phyloP scores from a whole-genome alignment of 2,329 filamentous ascomycete species.

The Macrophomina tecta region DNA sequence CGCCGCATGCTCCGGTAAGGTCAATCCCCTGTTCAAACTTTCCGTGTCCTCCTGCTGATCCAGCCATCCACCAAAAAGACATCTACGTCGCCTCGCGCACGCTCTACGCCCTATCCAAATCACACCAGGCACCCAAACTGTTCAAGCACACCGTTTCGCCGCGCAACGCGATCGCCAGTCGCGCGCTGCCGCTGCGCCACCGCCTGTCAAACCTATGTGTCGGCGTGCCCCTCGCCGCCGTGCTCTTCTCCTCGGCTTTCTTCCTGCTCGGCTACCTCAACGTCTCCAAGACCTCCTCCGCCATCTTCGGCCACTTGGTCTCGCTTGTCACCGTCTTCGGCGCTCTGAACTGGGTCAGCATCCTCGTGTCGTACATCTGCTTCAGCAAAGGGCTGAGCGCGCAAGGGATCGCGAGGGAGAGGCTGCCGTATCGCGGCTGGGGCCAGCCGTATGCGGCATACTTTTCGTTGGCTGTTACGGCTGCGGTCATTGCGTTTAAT shows the following conservation, averaged over 20 bases:
- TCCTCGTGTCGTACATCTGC: slow-evolving; percentile 49
- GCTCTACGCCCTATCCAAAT: slow-evolving; percentile 49
- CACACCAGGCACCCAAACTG: slow-evolving; percentile 48
- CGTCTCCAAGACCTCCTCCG: slow-evolving; percentile 42
- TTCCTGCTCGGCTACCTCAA: slow-evolving; percentile 51
- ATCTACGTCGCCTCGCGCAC: slow-evolving; percentile 51
- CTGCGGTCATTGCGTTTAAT: slow-evolving; percentile 32
- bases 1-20: slow-evolving; percentile 56
- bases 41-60: background rate
- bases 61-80: background rate
- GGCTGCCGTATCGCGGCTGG: slow-evolving; percentile 48
- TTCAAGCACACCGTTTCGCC: slow-evolving; percentile 44
- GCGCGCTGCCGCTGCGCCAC: background rate
- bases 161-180: background rate
- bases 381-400: slow-evolving; percentile 47
- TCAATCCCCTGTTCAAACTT: background rate
- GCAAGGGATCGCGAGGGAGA: slow-evolving; percentile 43
- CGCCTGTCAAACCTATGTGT: background rate
- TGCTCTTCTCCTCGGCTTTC: slow-evolving; percentile 46
- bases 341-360: slow-evolving; percentile 53
- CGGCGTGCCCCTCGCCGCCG: slow-evolving; percentile 47
- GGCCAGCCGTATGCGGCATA: slow-evolving; percentile 51
- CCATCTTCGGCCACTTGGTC: slow-evolving; percentile 53
- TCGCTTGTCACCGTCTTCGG: slow-evolving; percentile 53
- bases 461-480: slow-evolving; percentile 40